A percentile compares a stretch with the other conserved stretches of the same genome.
These are phyloP conservation scores for Chlamydomonas reinhardtii DNA, from an alignment of 163 green algal genomes.

Conservation along the genomic window DNA sequence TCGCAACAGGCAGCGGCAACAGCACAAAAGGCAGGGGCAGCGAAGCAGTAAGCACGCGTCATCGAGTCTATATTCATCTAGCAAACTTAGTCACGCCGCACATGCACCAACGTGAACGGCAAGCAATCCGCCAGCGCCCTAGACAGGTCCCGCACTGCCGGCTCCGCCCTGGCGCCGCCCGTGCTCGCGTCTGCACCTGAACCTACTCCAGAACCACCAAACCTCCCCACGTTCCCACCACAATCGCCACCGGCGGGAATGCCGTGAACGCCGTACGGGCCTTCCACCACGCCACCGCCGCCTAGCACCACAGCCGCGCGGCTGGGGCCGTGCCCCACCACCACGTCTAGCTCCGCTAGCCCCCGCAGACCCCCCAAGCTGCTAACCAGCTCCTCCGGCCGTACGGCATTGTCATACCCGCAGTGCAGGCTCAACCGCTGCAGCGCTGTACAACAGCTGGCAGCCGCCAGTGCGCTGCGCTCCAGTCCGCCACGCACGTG, in stretches of 20 bases:
- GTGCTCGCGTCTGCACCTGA: too few relatives aligned
- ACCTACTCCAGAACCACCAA: too few relatives aligned
- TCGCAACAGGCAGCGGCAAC: too few relatives aligned
- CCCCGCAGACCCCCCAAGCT: neutral
- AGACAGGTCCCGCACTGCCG: neutral
- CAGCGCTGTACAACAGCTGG: neutral
- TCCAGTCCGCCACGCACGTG: neutral
- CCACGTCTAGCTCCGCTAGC: neutral
- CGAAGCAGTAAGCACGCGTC: too few relatives aligned
- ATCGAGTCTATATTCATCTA: too few relatives aligned
- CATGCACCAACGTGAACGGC: neutral
- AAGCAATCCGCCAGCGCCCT: neutral
- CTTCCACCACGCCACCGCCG: too few relatives aligned
- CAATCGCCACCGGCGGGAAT: too few relatives aligned
- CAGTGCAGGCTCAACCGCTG: conserved; percentile 5
- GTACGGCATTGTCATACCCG: neutral
- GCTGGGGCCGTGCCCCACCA: conserved; percentile 8
- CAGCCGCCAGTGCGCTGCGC: neutral
- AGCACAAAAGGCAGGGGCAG: too few relatives aligned
- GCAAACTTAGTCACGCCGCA: neutral
- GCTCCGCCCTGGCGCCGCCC: too few relatives aligned
- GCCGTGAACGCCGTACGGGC: too few relatives aligned
- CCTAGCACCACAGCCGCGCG: conserved; percentile 1
- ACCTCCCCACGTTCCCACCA: too few relatives aligned
- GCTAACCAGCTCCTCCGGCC: neutral